Conservation (phyloP, 2,329 filamentous ascomycete species). For the Uncinocarpus reesii region DNA sequence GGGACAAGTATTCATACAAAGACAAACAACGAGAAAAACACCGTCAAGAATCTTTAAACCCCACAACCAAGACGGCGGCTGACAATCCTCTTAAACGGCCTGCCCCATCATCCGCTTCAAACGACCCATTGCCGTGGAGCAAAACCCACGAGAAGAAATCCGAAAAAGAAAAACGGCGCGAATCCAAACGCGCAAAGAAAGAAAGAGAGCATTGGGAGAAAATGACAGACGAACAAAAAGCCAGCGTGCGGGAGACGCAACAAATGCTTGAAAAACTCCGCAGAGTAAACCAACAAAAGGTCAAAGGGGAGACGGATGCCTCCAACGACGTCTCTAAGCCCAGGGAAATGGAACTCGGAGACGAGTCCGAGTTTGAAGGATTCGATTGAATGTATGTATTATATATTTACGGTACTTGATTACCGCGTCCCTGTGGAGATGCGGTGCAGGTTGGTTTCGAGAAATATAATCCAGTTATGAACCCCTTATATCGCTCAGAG, state of each 20-base stretch:
- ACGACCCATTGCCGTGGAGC: constrained; percentile 54
- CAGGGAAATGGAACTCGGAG: constrained; percentile 12
- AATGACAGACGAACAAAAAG: constrained; percentile 62
- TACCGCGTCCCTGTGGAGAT: no score
- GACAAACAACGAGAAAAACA: constrained; percentile 61
- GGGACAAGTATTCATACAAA: constrained; percentile 58
- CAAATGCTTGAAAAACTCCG: constrained; percentile 56
- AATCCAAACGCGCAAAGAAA: constrained; percentile 53
- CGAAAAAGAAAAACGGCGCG: constrained; percentile 49
- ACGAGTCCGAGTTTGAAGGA: constrained; percentile 48
- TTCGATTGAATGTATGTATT: constrained; percentile 41
- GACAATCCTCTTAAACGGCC: constrained; percentile 44
- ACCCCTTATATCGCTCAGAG: no score
- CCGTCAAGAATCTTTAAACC: constrained; percentile 47
- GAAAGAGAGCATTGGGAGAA: constrained; percentile 53
- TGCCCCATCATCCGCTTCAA: constrained; percentile 36
- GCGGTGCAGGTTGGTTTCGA: no score
- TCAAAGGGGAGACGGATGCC: constrained; percentile 14
- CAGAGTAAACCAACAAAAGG: constrained; percentile 39
- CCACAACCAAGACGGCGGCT: constrained; percentile 31
- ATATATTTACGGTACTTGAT: no score
- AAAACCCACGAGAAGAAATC: constrained; percentile 58
- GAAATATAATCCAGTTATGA: no score
- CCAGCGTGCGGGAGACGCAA: constrained; percentile 53
- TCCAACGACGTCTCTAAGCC: constrained; percentile 4